Conservation (phyloP, 2,329 filamentous ascomycete genomes). For the Elsinoe perseae region DNA sequence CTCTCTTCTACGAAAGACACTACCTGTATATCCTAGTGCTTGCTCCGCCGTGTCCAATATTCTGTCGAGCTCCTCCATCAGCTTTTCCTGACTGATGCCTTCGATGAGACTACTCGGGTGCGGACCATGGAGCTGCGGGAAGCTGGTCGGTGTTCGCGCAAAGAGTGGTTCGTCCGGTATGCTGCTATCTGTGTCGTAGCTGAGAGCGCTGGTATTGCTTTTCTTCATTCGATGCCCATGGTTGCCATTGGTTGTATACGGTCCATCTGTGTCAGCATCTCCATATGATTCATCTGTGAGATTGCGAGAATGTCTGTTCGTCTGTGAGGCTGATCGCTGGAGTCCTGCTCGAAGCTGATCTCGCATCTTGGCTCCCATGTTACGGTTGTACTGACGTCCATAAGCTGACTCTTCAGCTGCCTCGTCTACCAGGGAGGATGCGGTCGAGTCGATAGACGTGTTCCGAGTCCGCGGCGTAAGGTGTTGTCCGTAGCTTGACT, state of each 20-base stretch:
- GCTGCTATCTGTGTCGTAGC: constrained; percentile 20
- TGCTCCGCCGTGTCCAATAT: constrained; percentile 23
- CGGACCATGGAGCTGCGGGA: constrained; percentile 26
- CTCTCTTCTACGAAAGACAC: constrained; percentile 15
- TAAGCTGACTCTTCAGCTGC: constrained; percentile 18
- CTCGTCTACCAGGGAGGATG: constrained; percentile 20
- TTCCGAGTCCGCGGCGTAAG: constrained; percentile 20
- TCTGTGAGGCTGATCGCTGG: constrained; percentile 11
- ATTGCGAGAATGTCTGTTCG: constrained; percentile 9
- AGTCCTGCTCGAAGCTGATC: constrained; percentile 16
- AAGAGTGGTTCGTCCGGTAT: constrained; percentile 17
- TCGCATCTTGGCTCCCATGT: constrained; percentile 19
- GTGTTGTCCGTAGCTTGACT: constrained; percentile 24
- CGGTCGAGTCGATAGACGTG: constrained; percentile 19
- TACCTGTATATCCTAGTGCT: constrained; percentile 16
- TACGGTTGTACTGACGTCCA: constrained; percentile 18
- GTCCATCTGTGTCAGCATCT: constrained; percentile 13
- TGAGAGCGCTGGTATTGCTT: neutral
- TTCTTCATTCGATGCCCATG: constrained; percentile 1
- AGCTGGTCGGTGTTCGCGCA: constrained; percentile 18
- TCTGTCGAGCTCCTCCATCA: constrained; percentile 27
- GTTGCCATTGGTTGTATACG: constrained; percentile 19
- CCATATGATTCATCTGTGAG: constrained; percentile 15
- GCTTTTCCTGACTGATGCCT: constrained; percentile 24
- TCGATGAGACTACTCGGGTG: constrained; percentile 27